phyloP scores from a whole-genome alignment of 1,284 basidiomycete genomes.

The Schizophyllum commune region DNA sequence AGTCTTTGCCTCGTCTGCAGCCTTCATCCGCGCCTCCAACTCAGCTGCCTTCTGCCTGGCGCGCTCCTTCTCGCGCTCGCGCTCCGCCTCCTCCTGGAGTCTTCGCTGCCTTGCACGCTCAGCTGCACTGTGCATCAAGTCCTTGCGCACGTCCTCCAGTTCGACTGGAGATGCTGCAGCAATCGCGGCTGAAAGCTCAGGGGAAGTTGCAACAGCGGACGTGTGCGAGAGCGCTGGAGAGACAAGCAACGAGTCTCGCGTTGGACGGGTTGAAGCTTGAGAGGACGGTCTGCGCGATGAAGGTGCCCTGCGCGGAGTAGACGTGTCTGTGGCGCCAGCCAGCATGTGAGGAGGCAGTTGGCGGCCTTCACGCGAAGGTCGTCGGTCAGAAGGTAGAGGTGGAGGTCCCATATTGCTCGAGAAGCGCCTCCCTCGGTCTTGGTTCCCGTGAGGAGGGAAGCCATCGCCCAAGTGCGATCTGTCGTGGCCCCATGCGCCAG shows the following conservation, averaged over 20 bases:
- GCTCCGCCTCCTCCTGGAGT: constrained; percentile 81
- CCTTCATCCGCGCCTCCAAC: constrained; percentile 69
- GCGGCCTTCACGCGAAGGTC: constrained; percentile 28
- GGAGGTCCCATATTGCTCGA: constrained; percentile 38
- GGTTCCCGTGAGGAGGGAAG: constrained; percentile 20
- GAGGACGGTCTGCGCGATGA: constrained; percentile 27
- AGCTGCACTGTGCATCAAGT: constrained; percentile 85
- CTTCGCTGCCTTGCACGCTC: constrained; percentile 77
- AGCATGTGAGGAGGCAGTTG: constrained; percentile 42
- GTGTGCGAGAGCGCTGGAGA: constrained; percentile 35
- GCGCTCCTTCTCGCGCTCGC: constrained; percentile 77
- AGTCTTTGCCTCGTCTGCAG: constrained; percentile 23
- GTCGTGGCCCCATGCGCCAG: no score
- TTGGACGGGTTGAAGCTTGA: constrained; percentile 26
- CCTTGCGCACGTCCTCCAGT: constrained; percentile 67
- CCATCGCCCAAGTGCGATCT: constrained; percentile 2
- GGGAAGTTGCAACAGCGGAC: constrained; percentile 26
- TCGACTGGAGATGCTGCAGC: constrained; percentile 31
- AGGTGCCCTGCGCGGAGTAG: constrained; percentile 8
- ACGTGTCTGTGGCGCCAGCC: constrained; percentile 21
- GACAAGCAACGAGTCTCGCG: constrained; percentile 25
- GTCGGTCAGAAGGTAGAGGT: constrained; percentile 34
- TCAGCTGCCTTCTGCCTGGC: constrained; percentile 82
- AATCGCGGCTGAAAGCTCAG: constrained; percentile 25
- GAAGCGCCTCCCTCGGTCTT: constrained; percentile 29